These are phyloP conservation scores for Calocybe indica DNA, from an alignment of 768 basidiomycete genomes.

Conservation along the genomic window DNA sequence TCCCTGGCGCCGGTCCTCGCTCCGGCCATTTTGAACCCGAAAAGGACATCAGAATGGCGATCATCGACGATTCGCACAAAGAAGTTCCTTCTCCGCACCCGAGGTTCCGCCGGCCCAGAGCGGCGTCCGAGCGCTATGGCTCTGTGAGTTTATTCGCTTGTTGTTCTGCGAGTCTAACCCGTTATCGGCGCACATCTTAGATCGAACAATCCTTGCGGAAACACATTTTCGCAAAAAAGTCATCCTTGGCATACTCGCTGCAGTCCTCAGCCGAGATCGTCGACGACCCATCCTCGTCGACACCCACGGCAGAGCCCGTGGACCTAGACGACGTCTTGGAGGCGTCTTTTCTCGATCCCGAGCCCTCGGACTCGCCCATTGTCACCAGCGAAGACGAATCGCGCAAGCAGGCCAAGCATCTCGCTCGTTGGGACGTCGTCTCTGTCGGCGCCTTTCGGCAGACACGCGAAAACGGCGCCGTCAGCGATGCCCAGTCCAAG, in stretches of 20 bases:
- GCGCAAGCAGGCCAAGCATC: slow-evolving; percentile 37
- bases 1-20: slow-evolving; percentile 23
- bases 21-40: slow-evolving; percentile 34
- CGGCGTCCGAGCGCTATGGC: slow-evolving; percentile 10
- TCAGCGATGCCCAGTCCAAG: slow-evolving; percentile 28
- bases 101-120: slow-evolving; percentile 25
- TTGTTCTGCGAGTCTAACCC: slow-evolving; percentile 7
- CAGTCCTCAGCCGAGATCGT: slow-evolving; percentile 6
- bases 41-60: slow-evolving; percentile 29
- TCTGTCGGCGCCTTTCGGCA: slow-evolving; percentile 71
- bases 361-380: slow-evolving; percentile 31
- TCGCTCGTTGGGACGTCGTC: slow-evolving; percentile 70
- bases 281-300: slow-evolving; percentile 23
- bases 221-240: slow-evolving; percentile 24
- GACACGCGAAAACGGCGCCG: slow-evolving; percentile 39
- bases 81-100: slow-evolving; percentile 49
- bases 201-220: slow-evolving; percentile 30
- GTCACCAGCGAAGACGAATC: slow-evolving; percentile 29
- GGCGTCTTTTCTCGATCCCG: slow-evolving; percentile 61
- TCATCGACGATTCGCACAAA: slow-evolving; percentile 39
- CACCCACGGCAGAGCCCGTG: slow-evolving; percentile 45
- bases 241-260: slow-evolving; percentile 15
- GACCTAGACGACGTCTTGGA: slow-evolving; percentile 76
- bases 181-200: slow-evolving; percentile 16
- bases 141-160: slow-evolving; percentile 18